Conservation (phyloP, 2,329 filamentous ascomycete species). For the Cladosporium austrohemisphaericum region DNA sequence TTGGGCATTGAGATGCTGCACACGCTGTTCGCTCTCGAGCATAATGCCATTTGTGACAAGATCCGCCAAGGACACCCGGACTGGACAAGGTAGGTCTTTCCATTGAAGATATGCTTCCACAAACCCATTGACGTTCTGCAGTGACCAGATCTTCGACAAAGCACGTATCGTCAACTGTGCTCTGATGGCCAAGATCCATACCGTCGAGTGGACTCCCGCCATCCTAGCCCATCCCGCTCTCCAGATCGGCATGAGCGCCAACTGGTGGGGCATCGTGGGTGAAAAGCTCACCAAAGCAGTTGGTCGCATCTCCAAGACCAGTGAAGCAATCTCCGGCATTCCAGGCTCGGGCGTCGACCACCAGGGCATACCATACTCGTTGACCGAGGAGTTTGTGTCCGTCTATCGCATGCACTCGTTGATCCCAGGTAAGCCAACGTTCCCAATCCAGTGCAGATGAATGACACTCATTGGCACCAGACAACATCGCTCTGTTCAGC, state of each 20-base stretch:
- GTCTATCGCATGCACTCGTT: slow-evolving; percentile 45
- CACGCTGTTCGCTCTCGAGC: slow-evolving; percentile 46
- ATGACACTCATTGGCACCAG: background rate
- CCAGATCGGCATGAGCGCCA: slow-evolving; percentile 43
- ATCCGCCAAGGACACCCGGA: slow-evolving; percentile 36
- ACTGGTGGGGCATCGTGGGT: slow-evolving; percentile 47
- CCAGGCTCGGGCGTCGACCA: slow-evolving; percentile 39
- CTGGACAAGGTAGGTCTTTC: slow-evolving; percentile 27
- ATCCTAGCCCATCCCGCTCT: slow-evolving; percentile 45
- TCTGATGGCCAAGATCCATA: slow-evolving; percentile 50
- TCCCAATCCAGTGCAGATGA: background rate
- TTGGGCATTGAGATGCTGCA: slow-evolving; percentile 46
- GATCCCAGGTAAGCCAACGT: slow-evolving; percentile 28
- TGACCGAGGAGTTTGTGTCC: slow-evolving; percentile 46
- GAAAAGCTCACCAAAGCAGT: slow-evolving; percentile 41
- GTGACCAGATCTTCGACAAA: slow-evolving; percentile 44
- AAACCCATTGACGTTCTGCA: background rate
- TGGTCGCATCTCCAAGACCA: slow-evolving; percentile 39
- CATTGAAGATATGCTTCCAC: background rate
- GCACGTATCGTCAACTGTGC: slow-evolving; percentile 45
- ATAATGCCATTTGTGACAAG: slow-evolving; percentile 44
- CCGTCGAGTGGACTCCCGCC: slow-evolving; percentile 49
- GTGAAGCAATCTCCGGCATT: slow-evolving; percentile 41
- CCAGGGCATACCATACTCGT: slow-evolving; percentile 38
- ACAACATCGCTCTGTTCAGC: slow-evolving; percentile 37